These are phyloP conservation scores for Powellomyces hirtus DNA, from an alignment of 192 early-diverging fungal genomes.

Conservation along the genomic window DNA sequence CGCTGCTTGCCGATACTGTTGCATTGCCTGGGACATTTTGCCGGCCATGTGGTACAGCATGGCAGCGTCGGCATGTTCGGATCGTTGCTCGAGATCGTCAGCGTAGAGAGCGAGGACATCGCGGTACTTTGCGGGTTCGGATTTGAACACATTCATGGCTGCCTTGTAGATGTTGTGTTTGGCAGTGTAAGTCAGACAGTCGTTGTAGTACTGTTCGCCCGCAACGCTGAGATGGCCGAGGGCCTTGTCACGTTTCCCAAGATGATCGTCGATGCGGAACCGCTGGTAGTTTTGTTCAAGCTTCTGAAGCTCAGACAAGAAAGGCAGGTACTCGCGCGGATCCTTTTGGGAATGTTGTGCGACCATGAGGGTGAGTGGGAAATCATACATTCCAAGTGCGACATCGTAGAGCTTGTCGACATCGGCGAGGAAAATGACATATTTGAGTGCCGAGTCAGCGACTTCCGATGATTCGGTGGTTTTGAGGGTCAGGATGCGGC, in stretches of 20 bases:
- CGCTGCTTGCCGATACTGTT: slow-evolving; percentile 51
- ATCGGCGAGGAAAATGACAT: slow-evolving; percentile 88
- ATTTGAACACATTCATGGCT: slow-evolving; percentile 56
- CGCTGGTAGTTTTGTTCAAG: slow-evolving; percentile 77
- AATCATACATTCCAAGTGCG: slow-evolving; percentile 92
- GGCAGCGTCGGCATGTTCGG: slow-evolving; percentile 67
- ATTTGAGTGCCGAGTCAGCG: slow-evolving; percentile 85
- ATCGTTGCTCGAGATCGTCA: slow-evolving; percentile 53
- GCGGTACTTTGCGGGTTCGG: slow-evolving; percentile 36
- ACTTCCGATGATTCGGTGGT: slow-evolving; percentile 49
- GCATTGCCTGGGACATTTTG: slow-evolving; percentile 56
- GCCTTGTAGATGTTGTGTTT: slow-evolving; percentile 63
- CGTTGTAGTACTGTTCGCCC: slow-evolving; percentile 28
- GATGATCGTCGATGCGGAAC: slow-evolving; percentile 84
- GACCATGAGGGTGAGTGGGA: slow-evolving; percentile 87
- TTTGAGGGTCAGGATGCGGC: slow-evolving; percentile 63
- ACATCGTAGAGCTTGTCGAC: slow-evolving; percentile 86
- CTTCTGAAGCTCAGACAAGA: slow-evolving; percentile 75
- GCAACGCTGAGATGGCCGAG: slow-evolving; percentile 57
- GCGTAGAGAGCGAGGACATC: slow-evolving; percentile 58
- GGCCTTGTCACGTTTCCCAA: slow-evolving; percentile 67
- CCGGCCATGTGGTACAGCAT: slow-evolving; percentile 60
- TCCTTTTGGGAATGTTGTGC: slow-evolving; percentile 98
- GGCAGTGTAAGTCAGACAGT: slow-evolving; percentile 61
- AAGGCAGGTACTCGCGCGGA: slow-evolving; percentile 92